phyloP scores from a whole-genome alignment of 2,329 filamentous ascomycete genomes.

The Verticillium zaregamsianum region DNA sequence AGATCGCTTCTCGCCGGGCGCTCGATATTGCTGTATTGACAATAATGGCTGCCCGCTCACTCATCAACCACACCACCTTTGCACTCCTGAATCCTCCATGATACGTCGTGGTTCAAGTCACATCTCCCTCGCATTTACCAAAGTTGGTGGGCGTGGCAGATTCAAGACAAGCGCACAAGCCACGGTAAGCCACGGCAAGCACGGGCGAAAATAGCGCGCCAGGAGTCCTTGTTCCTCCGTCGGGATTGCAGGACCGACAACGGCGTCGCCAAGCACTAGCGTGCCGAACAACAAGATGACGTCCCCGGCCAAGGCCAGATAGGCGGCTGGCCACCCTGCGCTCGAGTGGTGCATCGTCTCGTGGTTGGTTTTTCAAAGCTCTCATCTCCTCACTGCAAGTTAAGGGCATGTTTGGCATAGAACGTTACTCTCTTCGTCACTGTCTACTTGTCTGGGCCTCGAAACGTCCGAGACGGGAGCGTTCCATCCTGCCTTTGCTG shows the following conservation, averaged over 20 bases:
- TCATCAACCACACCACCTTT: not conserved
- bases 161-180: not conserved
- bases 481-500: not conserved
- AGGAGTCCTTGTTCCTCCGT: not conserved
- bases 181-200: not conserved
- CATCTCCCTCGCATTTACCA: not conserved
- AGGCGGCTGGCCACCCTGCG: not conserved
- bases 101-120: not conserved
- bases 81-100: not conserved
- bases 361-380: not conserved
- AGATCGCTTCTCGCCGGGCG: not conserved
- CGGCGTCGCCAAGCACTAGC: not conserved
- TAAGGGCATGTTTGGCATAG: not conserved
- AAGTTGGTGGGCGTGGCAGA: not conserved
- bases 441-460: not conserved
- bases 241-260: conserved; percentile 4
- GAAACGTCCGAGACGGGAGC: not conserved
- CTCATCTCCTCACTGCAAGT: not conserved
- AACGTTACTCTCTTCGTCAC: not conserved
- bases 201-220: not conserved
- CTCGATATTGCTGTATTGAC: not conserved
- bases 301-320: not conserved
- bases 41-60: not conserved
- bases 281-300: conserved; percentile 1
- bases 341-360: not conserved